Conservation (phyloP, 2,329 filamentous ascomycete species). For the Lithohypha guttulata region DNA sequence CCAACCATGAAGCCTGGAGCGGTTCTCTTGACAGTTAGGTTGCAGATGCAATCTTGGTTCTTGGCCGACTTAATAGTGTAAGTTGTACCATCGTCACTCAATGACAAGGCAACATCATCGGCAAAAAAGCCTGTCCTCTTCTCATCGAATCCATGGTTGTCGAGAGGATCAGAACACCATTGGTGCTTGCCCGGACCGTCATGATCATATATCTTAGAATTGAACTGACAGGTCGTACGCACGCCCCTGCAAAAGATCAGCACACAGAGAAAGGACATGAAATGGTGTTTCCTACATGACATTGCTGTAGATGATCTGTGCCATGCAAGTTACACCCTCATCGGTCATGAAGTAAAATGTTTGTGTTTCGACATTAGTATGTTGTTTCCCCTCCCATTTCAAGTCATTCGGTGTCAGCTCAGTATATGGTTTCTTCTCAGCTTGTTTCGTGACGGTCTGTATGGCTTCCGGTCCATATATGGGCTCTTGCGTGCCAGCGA, state of each 20-base stretch:
- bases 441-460: slow-evolving; percentile 71
- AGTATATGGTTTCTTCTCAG: slow-evolving; percentile 66
- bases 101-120: slow-evolving; percentile 70
- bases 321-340: slow-evolving; percentile 62
- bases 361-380: slow-evolving; percentile 87
- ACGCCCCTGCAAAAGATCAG: slow-evolving; percentile 59
- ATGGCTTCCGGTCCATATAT: slow-evolving; percentile 87
- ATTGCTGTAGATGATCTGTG: slow-evolving; percentile 95
- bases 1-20: slow-evolving; percentile 78
- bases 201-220: slow-evolving; percentile 77
- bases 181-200: slow-evolving; percentile 61
- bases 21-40: slow-evolving; percentile 65
- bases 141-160: slow-evolving; percentile 72
- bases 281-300: slow-evolving; percentile 57
- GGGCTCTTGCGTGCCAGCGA: slow-evolving; percentile 91
- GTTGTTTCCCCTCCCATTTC: slow-evolving; percentile 70
- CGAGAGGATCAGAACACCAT: slow-evolving; percentile 74
- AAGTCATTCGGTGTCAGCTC: slow-evolving; percentile 67
- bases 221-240: slow-evolving; percentile 86
- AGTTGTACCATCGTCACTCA: slow-evolving; percentile 69
- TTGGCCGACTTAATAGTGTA: slow-evolving; percentile 87
- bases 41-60: slow-evolving; percentile 70
- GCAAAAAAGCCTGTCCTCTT: slow-evolving; percentile 76
- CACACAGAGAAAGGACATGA: slow-evolving; percentile 11
- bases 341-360: slow-evolving; percentile 84